These are phyloP conservation scores for Coemansia sp. DNA, from an alignment of 192 early-diverging fungal genomes.

Conservation along the genomic window DNA sequence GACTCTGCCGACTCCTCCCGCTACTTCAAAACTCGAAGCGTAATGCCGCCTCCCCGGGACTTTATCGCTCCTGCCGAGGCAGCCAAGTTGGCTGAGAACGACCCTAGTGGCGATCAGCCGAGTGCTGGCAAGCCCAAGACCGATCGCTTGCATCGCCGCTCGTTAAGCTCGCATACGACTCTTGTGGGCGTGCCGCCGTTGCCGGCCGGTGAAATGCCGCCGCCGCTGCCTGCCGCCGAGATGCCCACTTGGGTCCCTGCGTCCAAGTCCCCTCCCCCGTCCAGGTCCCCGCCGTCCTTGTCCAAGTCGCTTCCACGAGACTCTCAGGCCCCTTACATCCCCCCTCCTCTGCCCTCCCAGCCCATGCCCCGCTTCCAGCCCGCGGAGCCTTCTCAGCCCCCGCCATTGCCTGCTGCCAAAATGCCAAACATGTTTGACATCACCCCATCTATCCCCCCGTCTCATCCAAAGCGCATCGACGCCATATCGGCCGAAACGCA, in stretches of 20 bases:
- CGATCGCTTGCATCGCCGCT: constrained; percentile 11
- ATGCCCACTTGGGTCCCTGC: constrained; percentile 43
- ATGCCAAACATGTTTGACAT: constrained; percentile 12
- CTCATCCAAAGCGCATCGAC: constrained; percentile 5
- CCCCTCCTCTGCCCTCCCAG: constrained; percentile 28
- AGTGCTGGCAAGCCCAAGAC: constrained; percentile 8
- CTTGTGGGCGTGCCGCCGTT: constrained; percentile 14
- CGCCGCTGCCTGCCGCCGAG: constrained; percentile 26
- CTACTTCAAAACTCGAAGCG: constrained; percentile 10
- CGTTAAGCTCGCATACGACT: constrained; percentile 20
- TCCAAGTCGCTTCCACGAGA: too few relatives aligned
- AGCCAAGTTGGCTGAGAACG: neutral
- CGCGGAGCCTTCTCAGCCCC: neutral
- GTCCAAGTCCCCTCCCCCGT: too few relatives aligned
- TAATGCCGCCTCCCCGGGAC: neutral
- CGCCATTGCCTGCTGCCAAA: constrained; percentile 6
- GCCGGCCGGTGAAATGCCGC: constrained; percentile 18
- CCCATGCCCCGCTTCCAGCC: constrained; percentile 52
- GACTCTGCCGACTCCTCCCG: constrained; percentile 31
- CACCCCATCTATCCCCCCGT: neutral
- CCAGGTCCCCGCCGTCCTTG: too few relatives aligned
- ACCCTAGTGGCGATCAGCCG: neutral
- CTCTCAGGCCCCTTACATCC: too few relatives aligned
- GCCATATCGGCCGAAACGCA: constrained; percentile 39
- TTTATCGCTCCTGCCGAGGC: neutral